phyloP scores from a whole-genome alignment of 805 yeast species.

The Lachancea lanzarotensis region DNA sequence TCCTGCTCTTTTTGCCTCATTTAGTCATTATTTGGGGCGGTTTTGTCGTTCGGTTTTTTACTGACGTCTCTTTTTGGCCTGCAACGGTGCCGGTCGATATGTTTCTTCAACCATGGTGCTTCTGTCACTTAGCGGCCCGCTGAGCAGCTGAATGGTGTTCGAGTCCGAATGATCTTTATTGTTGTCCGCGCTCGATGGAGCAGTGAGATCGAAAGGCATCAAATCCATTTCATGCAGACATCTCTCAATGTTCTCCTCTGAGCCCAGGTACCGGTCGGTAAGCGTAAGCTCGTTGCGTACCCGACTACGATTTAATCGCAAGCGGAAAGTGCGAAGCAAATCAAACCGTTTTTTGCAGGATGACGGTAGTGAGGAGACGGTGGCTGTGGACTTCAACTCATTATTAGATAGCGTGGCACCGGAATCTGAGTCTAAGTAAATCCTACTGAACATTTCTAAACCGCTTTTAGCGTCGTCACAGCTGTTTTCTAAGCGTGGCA shows the following conservation, averaged over 20 bases:
- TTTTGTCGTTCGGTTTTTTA: too few relatives aligned
- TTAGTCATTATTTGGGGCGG: background rate
- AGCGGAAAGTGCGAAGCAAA: constrained; percentile 4
- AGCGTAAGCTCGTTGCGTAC: constrained; percentile 3
- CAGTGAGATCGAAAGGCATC: constrained; percentile 8
- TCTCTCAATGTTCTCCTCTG: constrained; percentile 7
- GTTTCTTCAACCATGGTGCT: constrained; percentile 1
- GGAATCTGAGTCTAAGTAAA: constrained; percentile 2
- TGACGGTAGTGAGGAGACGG: too few relatives aligned
- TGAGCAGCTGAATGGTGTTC: background rate
- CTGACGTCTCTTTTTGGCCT: background rate
- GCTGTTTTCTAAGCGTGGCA: background rate
- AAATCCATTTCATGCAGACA: constrained; percentile 9
- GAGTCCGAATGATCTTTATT: background rate
- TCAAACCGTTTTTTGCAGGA: background rate
- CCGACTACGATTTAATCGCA: constrained; percentile 4
- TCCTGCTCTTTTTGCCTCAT: background rate
- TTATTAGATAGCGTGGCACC: constrained; percentile 3
- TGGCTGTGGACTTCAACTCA: background rate
- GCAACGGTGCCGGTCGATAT: background rate
- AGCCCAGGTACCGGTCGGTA: constrained; percentile 9
- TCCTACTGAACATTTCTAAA: constrained; percentile 4
- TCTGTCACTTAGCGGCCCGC: constrained; percentile 2
- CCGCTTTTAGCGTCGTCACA: background rate
- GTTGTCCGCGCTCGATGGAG: constrained; percentile 6